These are phyloP conservation scores for Stagonosporopsis chrysanthemi DNA, from an alignment of 2,329 filamentous ascomycete species.

Conservation along the genomic window DNA sequence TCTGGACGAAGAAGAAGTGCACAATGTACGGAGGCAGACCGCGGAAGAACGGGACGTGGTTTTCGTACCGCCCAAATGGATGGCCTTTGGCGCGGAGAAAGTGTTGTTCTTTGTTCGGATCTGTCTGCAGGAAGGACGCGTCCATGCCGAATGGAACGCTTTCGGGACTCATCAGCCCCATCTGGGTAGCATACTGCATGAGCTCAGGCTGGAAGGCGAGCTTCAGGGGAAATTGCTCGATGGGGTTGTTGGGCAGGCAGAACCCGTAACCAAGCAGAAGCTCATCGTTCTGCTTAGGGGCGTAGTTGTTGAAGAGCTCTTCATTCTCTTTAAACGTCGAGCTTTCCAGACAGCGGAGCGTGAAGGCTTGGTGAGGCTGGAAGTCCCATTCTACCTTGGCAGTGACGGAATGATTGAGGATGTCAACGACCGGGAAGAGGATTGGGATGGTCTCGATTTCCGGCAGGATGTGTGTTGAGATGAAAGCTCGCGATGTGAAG, in stretches of 20 bases:
- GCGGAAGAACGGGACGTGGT: slow-evolving; percentile 38
- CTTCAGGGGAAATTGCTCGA: slow-evolving; percentile 56
- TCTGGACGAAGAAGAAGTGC: slow-evolving; percentile 41
- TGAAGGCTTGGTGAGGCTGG: slow-evolving; percentile 43
- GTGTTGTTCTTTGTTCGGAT: slow-evolving; percentile 40
- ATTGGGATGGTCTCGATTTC: slow-evolving; percentile 45
- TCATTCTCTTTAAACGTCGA: slow-evolving; percentile 46
- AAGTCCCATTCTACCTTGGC: slow-evolving; percentile 59
- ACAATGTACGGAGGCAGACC: slow-evolving; percentile 47
- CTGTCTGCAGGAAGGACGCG: slow-evolving; percentile 25
- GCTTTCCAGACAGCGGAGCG: slow-evolving; percentile 49
- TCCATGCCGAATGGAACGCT: slow-evolving; percentile 41
- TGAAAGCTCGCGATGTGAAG: slow-evolving; percentile 60
- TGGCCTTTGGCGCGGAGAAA: slow-evolving; percentile 44
- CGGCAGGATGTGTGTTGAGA: slow-evolving; percentile 49
- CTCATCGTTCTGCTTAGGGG: slow-evolving; percentile 61
- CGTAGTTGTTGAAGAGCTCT: slow-evolving; percentile 63
- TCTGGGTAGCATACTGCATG: slow-evolving; percentile 28
- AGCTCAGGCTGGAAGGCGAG: slow-evolving; percentile 51
- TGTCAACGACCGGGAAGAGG: slow-evolving; percentile 60
- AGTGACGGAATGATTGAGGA: slow-evolving; percentile 57
- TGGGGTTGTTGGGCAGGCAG: slow-evolving; percentile 56
- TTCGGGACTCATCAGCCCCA: slow-evolving; percentile 23
- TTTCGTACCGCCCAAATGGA: slow-evolving; percentile 45
- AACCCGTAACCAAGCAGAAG: slow-evolving; percentile 63